Conservation (phyloP, 2,329 filamentous ascomycete genomes). For the Penicillium sclerotigenum region DNA sequence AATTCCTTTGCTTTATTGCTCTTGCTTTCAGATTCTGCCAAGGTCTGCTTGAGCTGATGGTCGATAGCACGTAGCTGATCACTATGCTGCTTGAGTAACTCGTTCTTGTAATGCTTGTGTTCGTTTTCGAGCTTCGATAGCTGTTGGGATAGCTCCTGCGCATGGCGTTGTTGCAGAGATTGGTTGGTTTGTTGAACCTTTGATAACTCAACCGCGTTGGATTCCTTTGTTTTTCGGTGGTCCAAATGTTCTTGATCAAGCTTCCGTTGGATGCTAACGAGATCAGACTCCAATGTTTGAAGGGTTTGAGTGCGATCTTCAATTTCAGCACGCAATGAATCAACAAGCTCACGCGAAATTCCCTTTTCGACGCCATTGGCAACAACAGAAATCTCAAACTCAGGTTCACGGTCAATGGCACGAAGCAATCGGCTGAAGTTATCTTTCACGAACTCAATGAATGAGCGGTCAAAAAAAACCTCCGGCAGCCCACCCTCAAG, state of each 20-base stretch:
- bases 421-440: constrained; percentile 83
- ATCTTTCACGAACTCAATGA: constrained; percentile 93
- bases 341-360: constrained; percentile 89
- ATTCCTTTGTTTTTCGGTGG: constrained; percentile 64
- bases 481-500: constrained; percentile 63
- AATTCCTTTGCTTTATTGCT: constrained; percentile 28
- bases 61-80: constrained; percentile 50
- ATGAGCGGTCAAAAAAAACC: constrained; percentile 79
- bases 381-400: constrained; percentile 76
- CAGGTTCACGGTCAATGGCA: constrained; percentile 87
- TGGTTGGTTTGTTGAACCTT: constrained; percentile 67
- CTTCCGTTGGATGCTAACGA: constrained; percentile 54
- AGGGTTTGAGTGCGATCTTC: constrained; percentile 66
- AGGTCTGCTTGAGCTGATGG: constrained; percentile 46
- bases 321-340: constrained; percentile 73
- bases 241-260: constrained; percentile 70
- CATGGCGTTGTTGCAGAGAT: constrained; percentile 66
- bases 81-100: constrained; percentile 43
- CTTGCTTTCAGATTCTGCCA: constrained; percentile 41
- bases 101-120: constrained; percentile 43
- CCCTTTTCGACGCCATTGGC: constrained; percentile 80
- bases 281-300: constrained; percentile 55
- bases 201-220: constrained; percentile 52
- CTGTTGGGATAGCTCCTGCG: constrained; percentile 58
- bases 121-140: constrained; percentile 44